A percentile compares a stretch with the other conserved stretches of the same genome.
phyloP scores from a whole-genome alignment of 2,329 filamentous ascomycete species.

The Phoma herbarum region DNA sequence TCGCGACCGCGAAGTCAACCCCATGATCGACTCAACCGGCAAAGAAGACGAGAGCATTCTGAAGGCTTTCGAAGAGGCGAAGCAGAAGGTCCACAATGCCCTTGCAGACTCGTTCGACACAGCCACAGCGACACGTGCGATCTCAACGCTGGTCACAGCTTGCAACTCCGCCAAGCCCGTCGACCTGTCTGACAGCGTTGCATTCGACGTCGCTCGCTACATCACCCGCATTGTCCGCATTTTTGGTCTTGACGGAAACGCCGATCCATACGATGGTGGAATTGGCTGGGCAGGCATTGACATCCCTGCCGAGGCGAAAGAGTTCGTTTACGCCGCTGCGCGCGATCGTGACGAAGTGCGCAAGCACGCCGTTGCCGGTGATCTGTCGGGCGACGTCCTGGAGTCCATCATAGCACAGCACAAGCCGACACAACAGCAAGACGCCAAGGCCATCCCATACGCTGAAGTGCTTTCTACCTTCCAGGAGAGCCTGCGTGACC shows the following conservation, averaged over 20 bases:
- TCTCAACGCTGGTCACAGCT: conserved; percentile 79
- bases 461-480: conserved; percentile 60
- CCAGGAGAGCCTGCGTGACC: conserved; percentile 68
- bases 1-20: conserved; percentile 57
- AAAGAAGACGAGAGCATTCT: conserved; percentile 55
- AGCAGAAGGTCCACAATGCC: conserved; percentile 68
- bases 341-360: conserved; percentile 66
- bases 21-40: conserved; percentile 40
- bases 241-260: conserved; percentile 77
- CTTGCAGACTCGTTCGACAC: conserved; percentile 91
- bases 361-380: conserved; percentile 61
- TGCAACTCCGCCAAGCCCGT: conserved; percentile 67
- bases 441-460: conserved; percentile 53
- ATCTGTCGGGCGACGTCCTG: conserved; percentile 39
- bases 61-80: conserved; percentile 61
- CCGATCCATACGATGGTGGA: conserved; percentile 52
- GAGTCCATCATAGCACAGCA: conserved; percentile 53
- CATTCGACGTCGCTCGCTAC: conserved; percentile 72
- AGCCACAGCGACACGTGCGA: conserved; percentile 77
- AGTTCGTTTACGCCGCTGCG: conserved; percentile 68
- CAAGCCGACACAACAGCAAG: conserved; percentile 39
- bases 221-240: conserved; percentile 84
- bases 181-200: conserved; percentile 56
- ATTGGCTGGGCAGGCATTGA: conserved; percentile 74
- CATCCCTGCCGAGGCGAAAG: conserved; percentile 66